Conservation (phyloP, 2,329 filamentous ascomycete genomes). For the Penicillium fuscoglaucum region DNA sequence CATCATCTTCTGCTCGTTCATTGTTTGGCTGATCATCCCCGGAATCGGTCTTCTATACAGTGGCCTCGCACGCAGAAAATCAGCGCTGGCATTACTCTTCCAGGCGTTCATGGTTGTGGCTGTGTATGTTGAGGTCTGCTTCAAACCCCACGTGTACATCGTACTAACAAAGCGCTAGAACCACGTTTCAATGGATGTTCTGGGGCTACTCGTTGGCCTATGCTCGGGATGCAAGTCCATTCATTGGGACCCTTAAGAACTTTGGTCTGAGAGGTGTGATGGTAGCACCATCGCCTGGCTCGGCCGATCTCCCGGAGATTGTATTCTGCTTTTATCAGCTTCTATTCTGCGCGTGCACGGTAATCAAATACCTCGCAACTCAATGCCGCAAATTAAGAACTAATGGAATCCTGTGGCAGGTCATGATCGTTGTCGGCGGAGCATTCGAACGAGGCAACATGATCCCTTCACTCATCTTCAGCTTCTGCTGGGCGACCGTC, state of each 20-base stretch:
- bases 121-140: conserved; percentile 41
- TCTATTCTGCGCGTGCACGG: conserved; percentile 57
- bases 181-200: conserved; percentile 59
- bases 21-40: conserved; percentile 67
- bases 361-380: conserved; percentile 14
- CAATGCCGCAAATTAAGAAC: no score
- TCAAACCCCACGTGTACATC: not conserved
- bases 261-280: conserved; percentile 63
- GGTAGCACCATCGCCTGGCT: conserved; percentile 61
- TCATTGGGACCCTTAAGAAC: conserved; percentile 63
- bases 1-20: conserved; percentile 56
- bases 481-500: conserved; percentile 70
- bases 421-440: conserved; percentile 66
- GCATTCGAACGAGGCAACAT: conserved; percentile 66
- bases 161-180: conserved; percentile 21
- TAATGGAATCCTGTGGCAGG: conserved; percentile 44
- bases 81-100: conserved; percentile 62
- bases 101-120: conserved; percentile 61
- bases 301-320: conserved; percentile 60
- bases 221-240: conserved; percentile 59
- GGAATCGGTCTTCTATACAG: conserved; percentile 66
- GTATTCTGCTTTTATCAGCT: conserved; percentile 67
- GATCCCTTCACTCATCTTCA: conserved; percentile 65
- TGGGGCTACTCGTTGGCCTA: conserved; percentile 67
- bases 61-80: conserved; percentile 63